Evolutionary conservation across 1,284 basidiomycete species (phyloP).

Genomic region (Puccinia brachypodii): DNA sequence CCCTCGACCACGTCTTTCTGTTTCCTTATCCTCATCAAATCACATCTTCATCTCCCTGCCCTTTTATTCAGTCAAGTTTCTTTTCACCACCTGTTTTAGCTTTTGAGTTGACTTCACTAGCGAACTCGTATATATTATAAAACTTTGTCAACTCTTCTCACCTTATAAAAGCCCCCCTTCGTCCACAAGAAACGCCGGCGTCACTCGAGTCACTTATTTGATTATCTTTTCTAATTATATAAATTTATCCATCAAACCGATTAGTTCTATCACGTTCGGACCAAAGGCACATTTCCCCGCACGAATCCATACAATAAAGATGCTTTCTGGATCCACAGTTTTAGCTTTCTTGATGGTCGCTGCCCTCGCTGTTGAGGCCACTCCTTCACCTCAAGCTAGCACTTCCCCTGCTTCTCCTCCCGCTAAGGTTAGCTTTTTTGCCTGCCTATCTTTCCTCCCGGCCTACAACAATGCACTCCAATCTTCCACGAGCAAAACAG

Average conservation of each 20-base stretch:
- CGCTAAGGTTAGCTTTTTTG: too few species aligned
- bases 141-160: too few species aligned
- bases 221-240: neutral
- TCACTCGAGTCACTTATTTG: neutral
- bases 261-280: too few species aligned
- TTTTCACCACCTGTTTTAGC: neutral
- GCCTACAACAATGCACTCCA: too few species aligned
- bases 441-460: too few species aligned
- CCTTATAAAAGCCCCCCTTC: neutral
- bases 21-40: neutral
- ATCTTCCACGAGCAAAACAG: too few species aligned
- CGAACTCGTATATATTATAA: neutral
- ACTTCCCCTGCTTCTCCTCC: neutral
- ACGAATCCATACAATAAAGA: neutral
- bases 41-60: neutral
- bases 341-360: neutral
- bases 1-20: too few species aligned
- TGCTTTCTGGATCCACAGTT: neutral
- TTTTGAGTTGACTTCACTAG: constrained; percentile 10
- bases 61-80: neutral
- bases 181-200: neutral
- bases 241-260: too few species aligned
- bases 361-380: neutral
- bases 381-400: neutral
- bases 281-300: too few species aligned